Base-by-base conservation (phyloP, 108 stramenopile genomes). In the Skeletonema costatum region DNA sequence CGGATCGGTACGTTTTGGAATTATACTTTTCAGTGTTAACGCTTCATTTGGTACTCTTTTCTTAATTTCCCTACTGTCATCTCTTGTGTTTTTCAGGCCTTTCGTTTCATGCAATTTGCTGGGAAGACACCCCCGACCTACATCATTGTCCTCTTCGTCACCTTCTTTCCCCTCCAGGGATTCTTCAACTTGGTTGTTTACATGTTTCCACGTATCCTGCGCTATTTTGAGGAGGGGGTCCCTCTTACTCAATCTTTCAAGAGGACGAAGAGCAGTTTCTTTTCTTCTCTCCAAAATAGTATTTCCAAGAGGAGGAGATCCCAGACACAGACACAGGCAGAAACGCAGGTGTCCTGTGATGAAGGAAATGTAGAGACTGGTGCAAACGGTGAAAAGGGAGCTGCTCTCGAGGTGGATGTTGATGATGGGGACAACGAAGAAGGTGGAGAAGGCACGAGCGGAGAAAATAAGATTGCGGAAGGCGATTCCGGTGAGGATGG, bases 161-260 rank as follows among this genome's bases (percentile, higher is more conserved):
- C 63, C 36, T 76, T 76, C 11, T 31, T 76, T n/a, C 75, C 75
- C 16, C 35, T 76, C 30, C 68, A 69, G 25, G 75, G 75, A 17
- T 76, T 76, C 68, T 76, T 76, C 35, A 76, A 76, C 21, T 35
- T 68, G 31, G 11, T 76, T 3, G 68, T 76, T 2, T 76, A 76
- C 14, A 44, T 29, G 60, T 60, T 60, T 32, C 60, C 60, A 17
- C 60, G 32, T 12, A 60, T 60, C 60, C 60, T 32, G 11, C 60
- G 60, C 4, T 60, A 60, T 60, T 60, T 60, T 19, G 60, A 60
- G 60, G 32, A 60, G 60, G 44, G 44, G 11, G 44, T 46, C 3
- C 44, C 44, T 14, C 44, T 46, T 46, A 46, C 44, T 46, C 44
- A 46, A 25, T 25, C 25, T 25, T 25, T 25, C 25, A 25, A 25